Evolutionary conservation across 768 basidiomycete genomes (phyloP).

Genomic region (Gloeostereum incarnatum): DNA sequence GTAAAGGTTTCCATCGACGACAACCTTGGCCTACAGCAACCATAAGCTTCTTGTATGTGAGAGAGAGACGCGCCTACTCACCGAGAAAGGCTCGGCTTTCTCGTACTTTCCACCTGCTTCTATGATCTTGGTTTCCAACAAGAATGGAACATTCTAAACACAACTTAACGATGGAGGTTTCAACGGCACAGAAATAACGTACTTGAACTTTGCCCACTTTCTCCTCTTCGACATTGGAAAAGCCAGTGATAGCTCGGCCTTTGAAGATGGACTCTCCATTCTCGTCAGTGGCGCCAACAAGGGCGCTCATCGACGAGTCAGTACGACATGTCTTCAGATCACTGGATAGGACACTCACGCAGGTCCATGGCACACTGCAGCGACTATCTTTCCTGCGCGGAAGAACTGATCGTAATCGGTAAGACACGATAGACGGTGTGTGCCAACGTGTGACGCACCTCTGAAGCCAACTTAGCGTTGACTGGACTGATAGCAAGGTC

Average conservation of each 20-base stretch:
- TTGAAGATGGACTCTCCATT: constrained; percentile 57
- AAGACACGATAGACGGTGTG: constrained; percentile 23
- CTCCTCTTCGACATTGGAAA: constrained; percentile 66
- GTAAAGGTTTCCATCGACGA: constrained; percentile 48
- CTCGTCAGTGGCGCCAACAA: constrained; percentile 44
- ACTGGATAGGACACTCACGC: constrained; percentile 9
- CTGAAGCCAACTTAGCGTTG: constrained; percentile 30
- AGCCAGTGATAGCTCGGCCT: constrained; percentile 50
- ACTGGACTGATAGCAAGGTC: background rate
- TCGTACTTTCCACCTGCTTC: constrained; percentile 59
- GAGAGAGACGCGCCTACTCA: constrained; percentile 33
- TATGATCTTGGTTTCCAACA: constrained; percentile 56
- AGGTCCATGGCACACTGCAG: constrained; percentile 54
- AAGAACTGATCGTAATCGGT: constrained; percentile 4
- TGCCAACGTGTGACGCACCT: constrained; percentile 14
- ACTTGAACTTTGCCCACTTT: constrained; percentile 33
- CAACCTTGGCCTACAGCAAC: constrained; percentile 26
- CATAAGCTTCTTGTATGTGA: too few species aligned
- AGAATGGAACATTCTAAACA: constrained; percentile 43
- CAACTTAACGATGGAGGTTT: constrained; percentile 3
- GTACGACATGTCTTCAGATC: background rate
- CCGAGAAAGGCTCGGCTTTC: constrained; percentile 51
- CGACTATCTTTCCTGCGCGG: constrained; percentile 30
- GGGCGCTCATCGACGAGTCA: constrained; percentile 26
- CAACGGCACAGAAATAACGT: constrained; percentile 8